phyloP scores from a whole-genome alignment of 495 filamentous ascomycete species.

The Penicillium psychrofluorescens region DNA sequence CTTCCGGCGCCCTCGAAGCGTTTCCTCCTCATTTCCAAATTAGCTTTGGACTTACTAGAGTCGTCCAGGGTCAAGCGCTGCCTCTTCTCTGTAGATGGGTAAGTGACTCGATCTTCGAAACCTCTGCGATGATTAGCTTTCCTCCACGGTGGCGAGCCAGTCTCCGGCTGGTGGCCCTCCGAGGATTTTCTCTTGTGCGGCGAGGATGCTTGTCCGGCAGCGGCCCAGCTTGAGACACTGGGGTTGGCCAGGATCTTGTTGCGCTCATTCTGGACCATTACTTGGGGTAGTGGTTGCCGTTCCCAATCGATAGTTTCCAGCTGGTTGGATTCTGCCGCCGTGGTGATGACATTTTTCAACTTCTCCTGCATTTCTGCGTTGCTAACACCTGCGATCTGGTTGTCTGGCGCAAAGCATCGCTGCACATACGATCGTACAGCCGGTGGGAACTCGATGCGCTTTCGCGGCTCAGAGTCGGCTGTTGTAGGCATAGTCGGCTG shows the following conservation, averaged over 20 bases:
- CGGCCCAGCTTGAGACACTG: slow-evolving; percentile 29
- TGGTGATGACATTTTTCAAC: slow-evolving; percentile 76
- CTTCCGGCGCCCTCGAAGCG: slow-evolving; percentile 70
- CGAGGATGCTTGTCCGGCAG: slow-evolving; percentile 20
- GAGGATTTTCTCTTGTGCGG: slow-evolving; percentile 75
- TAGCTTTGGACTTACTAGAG: slow-evolving; percentile 82
- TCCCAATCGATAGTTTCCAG: slow-evolving; percentile 77
- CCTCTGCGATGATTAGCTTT: slow-evolving; percentile 53
- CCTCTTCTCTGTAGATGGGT: slow-evolving; percentile 54
- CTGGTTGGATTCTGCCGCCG: slow-evolving; percentile 61
- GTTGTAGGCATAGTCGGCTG: slow-evolving; percentile 5
- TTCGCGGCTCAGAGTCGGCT: slow-evolving; percentile 19
- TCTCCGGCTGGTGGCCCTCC: slow-evolving; percentile 45
- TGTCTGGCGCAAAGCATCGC: slow-evolving; percentile 68
- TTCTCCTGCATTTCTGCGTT: slow-evolving; percentile 71
- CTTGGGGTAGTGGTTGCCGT: slow-evolving; percentile 74
- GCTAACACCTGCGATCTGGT: slow-evolving; percentile 56
- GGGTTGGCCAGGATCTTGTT: slow-evolving; percentile 34
- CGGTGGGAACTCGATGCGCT: slow-evolving; percentile 62
- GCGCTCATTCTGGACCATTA: slow-evolving; percentile 73
- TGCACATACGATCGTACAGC: slow-evolving; percentile 77
- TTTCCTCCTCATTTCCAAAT: slow-evolving; percentile 79
- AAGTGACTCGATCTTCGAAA: slow-evolving; percentile 73
- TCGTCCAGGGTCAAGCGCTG: slow-evolving; percentile 40
- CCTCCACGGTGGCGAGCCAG: slow-evolving; percentile 62